Evolutionary conservation across 2,329 filamentous ascomycete genomes (phyloP).

Genomic region (Monilinia vaccinii-corymbosi): DNA sequence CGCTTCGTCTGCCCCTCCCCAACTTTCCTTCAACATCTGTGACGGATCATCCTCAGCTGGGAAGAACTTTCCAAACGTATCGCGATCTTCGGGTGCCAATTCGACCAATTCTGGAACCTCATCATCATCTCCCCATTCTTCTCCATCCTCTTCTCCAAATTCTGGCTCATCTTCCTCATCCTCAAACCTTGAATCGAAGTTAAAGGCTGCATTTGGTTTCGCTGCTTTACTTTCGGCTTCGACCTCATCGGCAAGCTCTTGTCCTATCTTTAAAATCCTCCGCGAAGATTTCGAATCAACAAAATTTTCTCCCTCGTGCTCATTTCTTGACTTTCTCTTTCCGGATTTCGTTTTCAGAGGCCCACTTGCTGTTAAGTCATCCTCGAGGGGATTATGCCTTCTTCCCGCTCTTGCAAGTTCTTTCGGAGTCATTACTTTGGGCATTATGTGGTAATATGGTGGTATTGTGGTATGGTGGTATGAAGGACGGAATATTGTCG

Average conservation of each 20-base stretch:
- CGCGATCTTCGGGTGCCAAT: conserved; percentile 79
- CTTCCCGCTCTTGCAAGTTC: conserved; percentile 48
- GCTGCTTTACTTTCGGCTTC: conserved; percentile 38
- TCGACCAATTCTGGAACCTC: conserved; percentile 65
- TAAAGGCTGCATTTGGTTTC: conserved; percentile 56
- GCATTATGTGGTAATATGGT: conserved; percentile 46
- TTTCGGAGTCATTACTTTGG: conserved; percentile 60
- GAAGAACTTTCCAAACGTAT: conserved; percentile 85
- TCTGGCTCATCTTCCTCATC: conserved; percentile 41
- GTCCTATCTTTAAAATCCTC: conserved; percentile 82
- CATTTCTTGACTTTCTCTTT: conserved; percentile 55
- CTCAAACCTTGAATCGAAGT: conserved; percentile 68
- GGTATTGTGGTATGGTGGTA: not conserved
- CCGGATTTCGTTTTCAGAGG: conserved; percentile 64
- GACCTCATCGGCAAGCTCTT: conserved; percentile 80
- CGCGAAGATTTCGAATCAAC: conserved; percentile 82
- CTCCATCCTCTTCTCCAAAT: conserved; percentile 42
- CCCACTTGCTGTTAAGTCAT: conserved; percentile 68
- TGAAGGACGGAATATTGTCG: conserved; percentile 12
- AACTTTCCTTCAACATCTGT: conserved; percentile 22
- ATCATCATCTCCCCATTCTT: conserved; percentile 73
- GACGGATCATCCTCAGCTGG: conserved; percentile 49
- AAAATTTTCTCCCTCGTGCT: conserved; percentile 57
- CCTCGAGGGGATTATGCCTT: conserved; percentile 83
- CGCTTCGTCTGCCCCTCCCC: conserved; percentile 31